Evolutionary conservation across 176 grass and related monocot genomes (phyloP).

Genomic region (Chrysopogon serrulatus): DNA sequence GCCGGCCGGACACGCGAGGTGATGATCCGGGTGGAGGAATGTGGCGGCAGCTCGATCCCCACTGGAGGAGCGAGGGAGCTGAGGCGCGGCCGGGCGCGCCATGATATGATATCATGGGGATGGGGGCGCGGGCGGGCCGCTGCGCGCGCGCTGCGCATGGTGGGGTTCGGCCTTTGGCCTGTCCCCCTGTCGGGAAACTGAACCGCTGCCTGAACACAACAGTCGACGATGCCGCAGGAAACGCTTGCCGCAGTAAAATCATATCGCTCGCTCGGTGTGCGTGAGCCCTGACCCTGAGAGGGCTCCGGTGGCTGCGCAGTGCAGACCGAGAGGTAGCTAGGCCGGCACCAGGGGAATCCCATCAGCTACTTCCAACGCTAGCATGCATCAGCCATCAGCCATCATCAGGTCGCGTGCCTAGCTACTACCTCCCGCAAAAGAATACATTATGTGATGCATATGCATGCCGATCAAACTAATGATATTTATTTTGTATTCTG

Average conservation of each 20-base stretch:
- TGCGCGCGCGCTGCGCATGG: not conserved
- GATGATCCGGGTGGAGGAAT: not conserved
- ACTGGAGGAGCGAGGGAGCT: not conserved
- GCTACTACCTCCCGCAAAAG: too few relatives aligned
- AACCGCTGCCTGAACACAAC: not conserved
- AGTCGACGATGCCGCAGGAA: not conserved
- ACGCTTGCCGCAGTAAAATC: constrained; percentile 37
- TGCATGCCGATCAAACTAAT: too few relatives aligned
- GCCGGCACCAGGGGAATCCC: not conserved
- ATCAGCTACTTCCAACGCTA: not conserved
- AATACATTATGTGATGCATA: too few relatives aligned
- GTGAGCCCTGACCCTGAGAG: not conserved
- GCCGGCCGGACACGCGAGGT: not conserved
- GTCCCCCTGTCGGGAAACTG: constrained; percentile 31
- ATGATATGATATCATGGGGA: constrained; percentile 15
- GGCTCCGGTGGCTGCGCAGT: not conserved
- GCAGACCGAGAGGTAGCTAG: too few relatives aligned
- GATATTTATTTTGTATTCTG: too few relatives aligned
- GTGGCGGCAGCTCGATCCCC: constrained; percentile 10
- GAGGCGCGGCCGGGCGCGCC: not conserved
- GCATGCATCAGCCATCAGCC: too few relatives aligned
- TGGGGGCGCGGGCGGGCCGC: not conserved
- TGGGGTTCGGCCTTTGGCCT: constrained; percentile 17
- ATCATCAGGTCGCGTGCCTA: constrained; percentile 15
- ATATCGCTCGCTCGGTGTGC: not conserved